Conservation (phyloP, 2,329 filamentous ascomycete species). For the Aspergillus texensis region DNA sequence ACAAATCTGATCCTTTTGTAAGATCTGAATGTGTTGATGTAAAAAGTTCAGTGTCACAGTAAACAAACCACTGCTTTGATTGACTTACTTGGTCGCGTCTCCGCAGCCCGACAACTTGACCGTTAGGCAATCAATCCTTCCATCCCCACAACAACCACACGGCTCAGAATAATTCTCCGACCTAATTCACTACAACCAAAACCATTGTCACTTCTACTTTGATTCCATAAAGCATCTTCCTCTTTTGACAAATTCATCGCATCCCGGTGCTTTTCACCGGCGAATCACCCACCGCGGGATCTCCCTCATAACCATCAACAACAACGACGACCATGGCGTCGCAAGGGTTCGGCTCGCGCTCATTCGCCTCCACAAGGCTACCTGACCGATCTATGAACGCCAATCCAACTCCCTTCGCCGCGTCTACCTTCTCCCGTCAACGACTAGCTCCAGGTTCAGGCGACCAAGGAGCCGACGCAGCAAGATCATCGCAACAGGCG, state of each 20-base stretch:
- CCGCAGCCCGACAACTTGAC: background rate
- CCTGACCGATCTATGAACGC: constrained; percentile 50
- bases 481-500: constrained; percentile 32
- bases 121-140: background rate
- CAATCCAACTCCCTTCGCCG: constrained; percentile 48
- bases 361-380: constrained; percentile 56
- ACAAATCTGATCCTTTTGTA: background rate
- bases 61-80: background rate
- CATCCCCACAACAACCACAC: background rate
- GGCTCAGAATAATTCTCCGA: background rate
- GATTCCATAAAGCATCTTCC: background rate
- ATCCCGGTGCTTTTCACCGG: constrained; percentile 1
- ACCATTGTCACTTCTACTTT: background rate
- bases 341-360: constrained; percentile 58
- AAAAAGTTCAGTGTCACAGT: no score
- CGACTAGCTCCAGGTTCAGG: constrained; percentile 31
- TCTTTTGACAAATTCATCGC: background rate
- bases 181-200: background rate
- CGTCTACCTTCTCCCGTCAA: constrained; percentile 46
- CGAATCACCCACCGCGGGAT: constrained; percentile 14
- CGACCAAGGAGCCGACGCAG: constrained; percentile 32
- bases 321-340: constrained; percentile 50
- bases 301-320: constrained; percentile 13
- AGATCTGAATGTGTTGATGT: background rate
- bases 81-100: background rate